Evolutionary conservation across 495 filamentous ascomycete species (phyloP).

Genomic region (Neurospora sp.): DNA sequence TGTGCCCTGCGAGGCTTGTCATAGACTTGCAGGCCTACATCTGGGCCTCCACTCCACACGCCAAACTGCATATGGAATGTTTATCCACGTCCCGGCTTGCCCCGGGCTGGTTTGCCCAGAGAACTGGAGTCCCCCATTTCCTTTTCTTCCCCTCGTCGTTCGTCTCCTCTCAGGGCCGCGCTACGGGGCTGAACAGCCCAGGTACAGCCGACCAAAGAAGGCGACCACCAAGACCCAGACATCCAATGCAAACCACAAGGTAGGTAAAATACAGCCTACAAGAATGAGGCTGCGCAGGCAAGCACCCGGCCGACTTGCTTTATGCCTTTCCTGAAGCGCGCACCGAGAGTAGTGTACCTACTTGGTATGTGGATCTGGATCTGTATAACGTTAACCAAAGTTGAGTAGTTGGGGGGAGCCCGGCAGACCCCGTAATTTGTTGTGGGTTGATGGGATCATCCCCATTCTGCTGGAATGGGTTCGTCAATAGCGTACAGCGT

Average conservation of each 20-base stretch:
- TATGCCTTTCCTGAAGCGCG: not conserved
- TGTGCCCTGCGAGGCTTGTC: not conserved
- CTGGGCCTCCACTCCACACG: not conserved
- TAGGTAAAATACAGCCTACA: not conserved
- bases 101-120: not conserved
- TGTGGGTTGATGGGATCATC: not conserved
- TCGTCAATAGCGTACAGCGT: not conserved
- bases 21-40: not conserved
- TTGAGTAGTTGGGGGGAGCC: not conserved
- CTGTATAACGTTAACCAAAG: not conserved
- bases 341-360: not conserved
- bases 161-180: not conserved
- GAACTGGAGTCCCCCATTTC: not conserved
- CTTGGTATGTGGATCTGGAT: not conserved
- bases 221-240: not conserved
- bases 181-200: not conserved
- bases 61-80: not conserved
- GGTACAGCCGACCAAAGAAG: not conserved
- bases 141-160: not conserved
- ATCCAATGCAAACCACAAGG: not conserved
- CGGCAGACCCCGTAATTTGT: not conserved
- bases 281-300: not conserved
- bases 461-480: not conserved
- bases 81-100: not conserved
- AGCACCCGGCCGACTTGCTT: not conserved